Percentiles rank a stretch among this genome's conserved stretches.
These are phyloP conservation scores for Auricularia cornea DNA, from an alignment of 768 basidiomycete genomes.

Conservation along the genomic window DNA sequence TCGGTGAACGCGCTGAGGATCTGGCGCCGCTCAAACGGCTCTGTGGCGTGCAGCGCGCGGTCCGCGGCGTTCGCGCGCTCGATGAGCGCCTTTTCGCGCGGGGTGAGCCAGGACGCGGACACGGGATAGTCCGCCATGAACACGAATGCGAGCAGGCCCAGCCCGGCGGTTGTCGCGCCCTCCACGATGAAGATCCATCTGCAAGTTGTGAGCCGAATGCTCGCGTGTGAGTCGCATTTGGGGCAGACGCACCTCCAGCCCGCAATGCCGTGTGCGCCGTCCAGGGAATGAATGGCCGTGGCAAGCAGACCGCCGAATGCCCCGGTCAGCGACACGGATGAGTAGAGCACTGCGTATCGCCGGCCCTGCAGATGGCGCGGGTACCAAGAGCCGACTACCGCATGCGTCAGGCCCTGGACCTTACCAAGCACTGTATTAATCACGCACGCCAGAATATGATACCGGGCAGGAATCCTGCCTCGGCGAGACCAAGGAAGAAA, in stretches of 20 bases:
- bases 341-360: slow-evolving; percentile 11
- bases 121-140: slow-evolving; percentile 44
- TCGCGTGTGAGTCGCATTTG: neutral
- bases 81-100: slow-evolving; percentile 25
- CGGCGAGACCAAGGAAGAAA: slow-evolving; percentile 36
- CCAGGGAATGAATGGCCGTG: slow-evolving; percentile 24
- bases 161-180: slow-evolving; percentile 18
- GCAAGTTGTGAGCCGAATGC: slow-evolving; percentile 5
- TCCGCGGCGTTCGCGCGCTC: slow-evolving; percentile 12
- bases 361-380: slow-evolving; percentile 11
- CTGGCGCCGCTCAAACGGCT: slow-evolving; percentile 11
- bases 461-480: slow-evolving; percentile 21
- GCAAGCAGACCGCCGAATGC: slow-evolving; percentile 28
- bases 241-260: slow-evolving; percentile 4
- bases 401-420: too few relatives aligned
- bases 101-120: slow-evolving; percentile 35
- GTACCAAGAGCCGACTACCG: slow-evolving; percentile 22
- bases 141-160: slow-evolving; percentile 23
- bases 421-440: neutral
- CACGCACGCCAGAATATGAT: neutral
- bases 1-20: slow-evolving; percentile 24
- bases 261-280: slow-evolving; percentile 12
- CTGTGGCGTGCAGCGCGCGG: slow-evolving; percentile 11
- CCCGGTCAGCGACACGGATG: slow-evolving; percentile 22
- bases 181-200: slow-evolving; percentile 12